Evolutionary conservation across 768 basidiomycete genomes (phyloP).

Genomic region (Boletales sp.): DNA sequence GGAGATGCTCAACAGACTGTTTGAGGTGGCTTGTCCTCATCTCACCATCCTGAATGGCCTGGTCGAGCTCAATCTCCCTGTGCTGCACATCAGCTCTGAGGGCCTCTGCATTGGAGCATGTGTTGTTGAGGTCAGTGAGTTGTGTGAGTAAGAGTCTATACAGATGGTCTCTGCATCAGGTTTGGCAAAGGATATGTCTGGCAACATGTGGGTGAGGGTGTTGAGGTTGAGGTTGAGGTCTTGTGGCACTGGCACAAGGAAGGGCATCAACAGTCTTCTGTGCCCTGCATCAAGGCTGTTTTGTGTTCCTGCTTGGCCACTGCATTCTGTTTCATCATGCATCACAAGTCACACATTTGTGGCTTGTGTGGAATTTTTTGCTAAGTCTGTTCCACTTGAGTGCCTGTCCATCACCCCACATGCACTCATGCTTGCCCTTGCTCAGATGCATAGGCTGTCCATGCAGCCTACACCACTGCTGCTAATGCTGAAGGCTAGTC

Average conservation of each 20-base stretch:
- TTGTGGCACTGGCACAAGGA: too few relatives aligned
- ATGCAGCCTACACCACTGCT: conserved; percentile 53
- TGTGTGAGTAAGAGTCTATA: conserved; percentile 61
- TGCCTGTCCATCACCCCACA: conserved; percentile 71
- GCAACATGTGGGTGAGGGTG: too few relatives aligned
- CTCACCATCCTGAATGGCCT: conserved; percentile 78
- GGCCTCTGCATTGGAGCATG: conserved; percentile 66
- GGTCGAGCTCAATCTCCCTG: conserved; percentile 82
- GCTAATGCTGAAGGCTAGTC: conserved; percentile 29
- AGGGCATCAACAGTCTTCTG: conserved; percentile 44
- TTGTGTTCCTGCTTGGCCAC: conserved; percentile 31
- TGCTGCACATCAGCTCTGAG: conserved; percentile 61
- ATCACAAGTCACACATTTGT: too few relatives aligned
- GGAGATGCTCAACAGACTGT: too few relatives aligned
- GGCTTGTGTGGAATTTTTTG: too few relatives aligned
- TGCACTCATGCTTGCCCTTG: conserved; percentile 64
- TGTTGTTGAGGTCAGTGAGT: conserved; percentile 48
- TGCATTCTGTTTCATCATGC: too few relatives aligned
- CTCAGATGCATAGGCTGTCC: conserved; percentile 51
- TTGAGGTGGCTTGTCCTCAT: conserved; percentile 45
- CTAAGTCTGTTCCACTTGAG: too few relatives aligned
- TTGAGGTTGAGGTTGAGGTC: too few relatives aligned
- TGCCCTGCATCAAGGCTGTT: conserved; percentile 29
- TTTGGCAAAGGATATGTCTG: too few relatives aligned
- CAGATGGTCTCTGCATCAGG: too few relatives aligned